A percentile compares a stretch with the other conserved stretches of the same genome.
phyloP scores from a whole-genome alignment of 257 asterid genomes.

The Ballota nigra region DNA sequence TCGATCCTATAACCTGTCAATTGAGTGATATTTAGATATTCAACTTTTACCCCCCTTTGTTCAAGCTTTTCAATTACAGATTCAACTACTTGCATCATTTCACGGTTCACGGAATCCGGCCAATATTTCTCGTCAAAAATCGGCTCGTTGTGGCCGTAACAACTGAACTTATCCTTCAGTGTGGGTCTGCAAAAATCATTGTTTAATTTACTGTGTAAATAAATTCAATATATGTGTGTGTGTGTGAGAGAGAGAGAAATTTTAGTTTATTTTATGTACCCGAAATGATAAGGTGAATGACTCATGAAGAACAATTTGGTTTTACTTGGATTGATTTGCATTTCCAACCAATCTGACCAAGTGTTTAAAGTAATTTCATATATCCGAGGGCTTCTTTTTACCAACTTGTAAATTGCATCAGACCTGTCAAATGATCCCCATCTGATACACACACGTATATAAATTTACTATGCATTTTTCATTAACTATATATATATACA shows the following conservation, averaged over 20 bases:
- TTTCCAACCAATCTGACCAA: slow-evolving; percentile 64
- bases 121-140: background rate
- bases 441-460: slow-evolving; percentile 25
- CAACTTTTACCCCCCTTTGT: background rate
- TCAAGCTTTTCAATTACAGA: background rate
- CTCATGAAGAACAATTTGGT: slow-evolving; percentile 62
- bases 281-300: slow-evolving; percentile 42
- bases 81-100: background rate
- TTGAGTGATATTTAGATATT: background rate
- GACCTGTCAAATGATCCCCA: slow-evolving; percentile 53
- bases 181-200: background rate
- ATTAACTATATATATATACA: too few relatives aligned
- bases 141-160: background rate
- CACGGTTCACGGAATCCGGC: background rate
- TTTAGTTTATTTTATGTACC: too few relatives aligned
- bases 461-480: background rate
- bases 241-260: too few relatives aligned
- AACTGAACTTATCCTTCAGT: background rate
- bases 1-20: background rate
- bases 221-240: background rate
- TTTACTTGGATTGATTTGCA: slow-evolving; percentile 48
- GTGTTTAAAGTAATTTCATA: slow-evolving; percentile 56
- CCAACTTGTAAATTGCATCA: slow-evolving; percentile 31
- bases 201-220: background rate
- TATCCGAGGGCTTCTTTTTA: slow-evolving; percentile 35